Conservation (phyloP, 1,284 basidiomycete genomes). For the Sparassis latifolia region DNA sequence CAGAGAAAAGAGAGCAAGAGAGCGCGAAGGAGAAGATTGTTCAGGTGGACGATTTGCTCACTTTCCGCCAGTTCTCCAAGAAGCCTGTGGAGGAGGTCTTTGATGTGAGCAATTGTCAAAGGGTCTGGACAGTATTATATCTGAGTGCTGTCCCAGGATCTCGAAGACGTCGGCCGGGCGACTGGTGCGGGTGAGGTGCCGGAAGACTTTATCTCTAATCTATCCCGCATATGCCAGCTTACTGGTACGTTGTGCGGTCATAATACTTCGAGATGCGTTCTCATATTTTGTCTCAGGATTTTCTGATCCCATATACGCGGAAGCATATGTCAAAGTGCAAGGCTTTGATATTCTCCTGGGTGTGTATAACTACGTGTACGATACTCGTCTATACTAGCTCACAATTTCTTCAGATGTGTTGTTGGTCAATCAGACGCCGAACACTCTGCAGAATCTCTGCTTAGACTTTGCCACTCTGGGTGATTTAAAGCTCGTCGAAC, state of each 20-base stretch:
- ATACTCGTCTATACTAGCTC: background rate
- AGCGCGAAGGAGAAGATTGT: constrained; percentile 68
- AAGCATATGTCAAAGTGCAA: constrained; percentile 97
- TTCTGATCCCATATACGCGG: constrained; percentile 97
- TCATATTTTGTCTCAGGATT: constrained; percentile 54
- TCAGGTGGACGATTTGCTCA: constrained; percentile 91
- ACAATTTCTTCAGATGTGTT: constrained; percentile 65
- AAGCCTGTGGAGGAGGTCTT: constrained; percentile 77
- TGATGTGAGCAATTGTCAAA: constrained; percentile 54
- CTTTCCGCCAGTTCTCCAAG: constrained; percentile 93
- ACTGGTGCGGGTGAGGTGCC: constrained; percentile 81
- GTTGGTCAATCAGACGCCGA: constrained; percentile 93
- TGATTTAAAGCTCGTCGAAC: constrained; percentile 95
- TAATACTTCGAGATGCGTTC: background rate
- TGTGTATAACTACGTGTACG: constrained; percentile 24
- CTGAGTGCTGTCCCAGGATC: constrained; percentile 49
- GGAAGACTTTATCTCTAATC: constrained; percentile 96
- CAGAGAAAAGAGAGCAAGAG: constrained; percentile 82
- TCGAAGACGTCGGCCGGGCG: constrained; percentile 84
- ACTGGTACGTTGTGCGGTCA: constrained; percentile 48
- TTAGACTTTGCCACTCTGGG: constrained; percentile 97
- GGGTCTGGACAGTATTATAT: background rate
- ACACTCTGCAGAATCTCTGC: constrained; percentile 95
- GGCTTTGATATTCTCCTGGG: constrained; percentile 96
- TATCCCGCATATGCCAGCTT: constrained; percentile 92